Conservation (phyloP, 1,139 yeast genomes). For the Suzukiozyma palmioleophila region DNA sequence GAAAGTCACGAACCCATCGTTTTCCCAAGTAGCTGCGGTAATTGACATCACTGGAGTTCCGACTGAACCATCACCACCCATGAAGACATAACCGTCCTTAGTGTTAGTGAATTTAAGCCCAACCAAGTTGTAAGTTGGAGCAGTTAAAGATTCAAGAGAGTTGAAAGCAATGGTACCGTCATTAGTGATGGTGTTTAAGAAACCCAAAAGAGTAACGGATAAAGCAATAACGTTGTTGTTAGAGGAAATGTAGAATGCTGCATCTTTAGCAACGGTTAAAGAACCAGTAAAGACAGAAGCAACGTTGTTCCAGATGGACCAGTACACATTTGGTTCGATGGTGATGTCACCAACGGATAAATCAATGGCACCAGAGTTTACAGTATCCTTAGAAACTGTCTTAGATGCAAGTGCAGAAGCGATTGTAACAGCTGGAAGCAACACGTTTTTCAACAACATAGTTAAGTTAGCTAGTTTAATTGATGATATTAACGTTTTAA, state of each 20-base stretch:
- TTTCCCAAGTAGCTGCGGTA: constrained; percentile 19
- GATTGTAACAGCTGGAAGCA: background rate
- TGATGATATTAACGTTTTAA: background rate
- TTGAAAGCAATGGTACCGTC: constrained; percentile 9
- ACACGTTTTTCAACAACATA: background rate
- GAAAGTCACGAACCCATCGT: constrained; percentile 25
- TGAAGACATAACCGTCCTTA: constrained; percentile 27
- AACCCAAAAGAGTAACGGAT: constrained; percentile 5
- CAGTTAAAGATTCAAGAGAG: constrained; percentile 11
- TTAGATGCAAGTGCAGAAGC: background rate
- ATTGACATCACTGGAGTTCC: constrained; percentile 18
- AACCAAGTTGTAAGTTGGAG: constrained; percentile 10
- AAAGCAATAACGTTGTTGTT: constrained; percentile 9
- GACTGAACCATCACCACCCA: constrained; percentile 20
- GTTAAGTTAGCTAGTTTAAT: no score
- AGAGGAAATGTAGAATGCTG: constrained; percentile 20
- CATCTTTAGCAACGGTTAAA: constrained; percentile 16
- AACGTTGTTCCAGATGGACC: constrained; percentile 31
- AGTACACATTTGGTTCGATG: constrained; percentile 14
- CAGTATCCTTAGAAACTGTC: constrained; percentile 8
- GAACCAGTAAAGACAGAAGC: constrained; percentile 19
- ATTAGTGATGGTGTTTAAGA: constrained; percentile 6
- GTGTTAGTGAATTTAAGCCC: constrained; percentile 19
- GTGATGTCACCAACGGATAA: constrained; percentile 11
- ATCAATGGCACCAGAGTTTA: constrained; percentile 12